Evolutionary conservation across 768 basidiomycete genomes (phyloP).

Genomic region (Naganishia vishniacii): DNA sequence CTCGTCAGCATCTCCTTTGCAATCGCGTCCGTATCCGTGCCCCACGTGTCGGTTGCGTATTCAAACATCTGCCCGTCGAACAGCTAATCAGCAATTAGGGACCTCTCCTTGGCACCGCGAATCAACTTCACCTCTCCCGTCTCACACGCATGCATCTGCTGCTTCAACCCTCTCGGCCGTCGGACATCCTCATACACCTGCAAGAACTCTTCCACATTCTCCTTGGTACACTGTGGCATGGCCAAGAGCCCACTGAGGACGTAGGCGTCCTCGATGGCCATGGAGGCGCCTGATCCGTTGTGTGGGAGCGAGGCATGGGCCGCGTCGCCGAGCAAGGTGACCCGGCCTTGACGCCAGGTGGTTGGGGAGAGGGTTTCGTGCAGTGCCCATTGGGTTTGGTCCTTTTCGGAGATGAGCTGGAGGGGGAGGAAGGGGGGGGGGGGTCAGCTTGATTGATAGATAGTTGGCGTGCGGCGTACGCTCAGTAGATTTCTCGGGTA

Average conservation of each 20-base stretch:
- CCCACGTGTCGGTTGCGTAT: constrained; percentile 9
- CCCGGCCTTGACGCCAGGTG: constrained; percentile 18
- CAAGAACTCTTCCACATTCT: constrained; percentile 23
- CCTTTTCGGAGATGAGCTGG: constrained; percentile 16
- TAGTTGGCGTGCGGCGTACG: neutral
- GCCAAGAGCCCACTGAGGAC: constrained; percentile 16
- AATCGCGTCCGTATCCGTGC: constrained; percentile 17
- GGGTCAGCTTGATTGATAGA: neutral
- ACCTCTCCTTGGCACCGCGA: no score
- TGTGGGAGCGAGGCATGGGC: constrained; percentile 23
- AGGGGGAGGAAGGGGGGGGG: no score
- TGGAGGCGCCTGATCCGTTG: constrained; percentile 20
- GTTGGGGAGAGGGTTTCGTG: constrained; percentile 20
- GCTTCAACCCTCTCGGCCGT: constrained; percentile 8
- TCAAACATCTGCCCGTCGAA: constrained; percentile 27
- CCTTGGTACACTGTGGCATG: constrained; percentile 2
- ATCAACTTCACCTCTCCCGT: constrained; percentile 28
- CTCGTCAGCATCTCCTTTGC: constrained; percentile 24
- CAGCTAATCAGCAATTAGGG: no score
- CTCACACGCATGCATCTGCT: constrained; percentile 24
- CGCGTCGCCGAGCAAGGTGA: constrained; percentile 23
- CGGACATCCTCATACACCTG: constrained; percentile 23
- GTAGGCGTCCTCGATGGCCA: constrained; percentile 27
- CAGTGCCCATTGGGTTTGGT: constrained; percentile 23
- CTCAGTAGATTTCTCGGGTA: constrained; percentile 2